Evolutionary conservation across 495 filamentous ascomycete species (phyloP), one percentile per base, ranked within the genome.

Genomic region (Parathielavia hyrcaniae): DNA sequence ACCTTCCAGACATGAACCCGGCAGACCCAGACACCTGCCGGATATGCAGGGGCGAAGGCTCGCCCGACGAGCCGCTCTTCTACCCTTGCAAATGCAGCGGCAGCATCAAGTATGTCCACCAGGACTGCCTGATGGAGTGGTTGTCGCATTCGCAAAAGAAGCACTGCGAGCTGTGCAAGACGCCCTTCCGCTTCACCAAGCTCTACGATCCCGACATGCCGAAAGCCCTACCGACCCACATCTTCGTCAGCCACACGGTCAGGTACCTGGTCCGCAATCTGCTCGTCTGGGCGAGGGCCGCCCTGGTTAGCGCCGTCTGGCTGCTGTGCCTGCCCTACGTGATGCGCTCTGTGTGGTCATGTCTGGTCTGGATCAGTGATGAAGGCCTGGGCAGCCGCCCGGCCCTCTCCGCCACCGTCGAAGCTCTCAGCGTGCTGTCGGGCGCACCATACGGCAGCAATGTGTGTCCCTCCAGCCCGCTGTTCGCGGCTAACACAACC

Each of bases 101-200:
- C 16, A 96, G 90, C 72, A 99, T 99, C 73, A 97, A 96, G 72
- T 91, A 87, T 66, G 93, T 99, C 50, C 93, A 99, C 73, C 93
- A 99, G 70, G 86, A 90, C 63, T 99, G 93, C 69, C 75, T 99
- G 68, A 95, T 97, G 82, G 90, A 97, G 75, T 99, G 93, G 93
- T 76, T 99, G 19, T 87, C 89, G 23, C 93, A 99, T 69, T 96
- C 91, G 1, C 91, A 97, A 69, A 97, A 97, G 82, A 97, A 97
- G 71, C 87, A 97, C 78, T 99, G 93, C 76, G 93, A 99, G 77
- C 83, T 99, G 16, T 99, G 93, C 83, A 97, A 97, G 71, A 99
- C 95, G 20, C 84, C 90, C 1, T 99, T 97, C 69, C 86, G 88
- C 39, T 99, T 99, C 72, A 99, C 93, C 22, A 97, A 99, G 67